Evolutionary conservation across 495 filamentous ascomycete genomes (phyloP), one percentile per base, ranked within the genome.

Genomic region (Talaromyces borbonicus): DNA sequence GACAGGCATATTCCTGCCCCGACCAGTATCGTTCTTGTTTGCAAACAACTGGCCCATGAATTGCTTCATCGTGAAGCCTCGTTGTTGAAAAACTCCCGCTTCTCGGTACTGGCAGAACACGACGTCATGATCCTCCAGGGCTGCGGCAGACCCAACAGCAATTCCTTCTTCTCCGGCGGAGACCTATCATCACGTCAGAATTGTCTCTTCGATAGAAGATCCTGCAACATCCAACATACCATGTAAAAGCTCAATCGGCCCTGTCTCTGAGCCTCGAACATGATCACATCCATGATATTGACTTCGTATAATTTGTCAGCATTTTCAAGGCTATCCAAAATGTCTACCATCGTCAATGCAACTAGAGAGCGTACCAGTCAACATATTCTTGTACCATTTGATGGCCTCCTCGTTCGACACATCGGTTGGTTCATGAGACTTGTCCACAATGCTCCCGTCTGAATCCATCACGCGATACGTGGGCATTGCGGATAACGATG

Each of bases 11-110:
- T 95, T 97, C 45, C 92, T 80, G 4, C 93, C 92, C 48, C 71
- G 74, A 2, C 90, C 90, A 2, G 64, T 63, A 49, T 99, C 92
- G 48, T 90, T 78, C 22, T 62, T 68, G 56, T 96, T 99, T 22
- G 93, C 80, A 62, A 99, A 96, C 4, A 97, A 65, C 61, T 99
- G 93, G 57, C 76, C 85, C 92, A 97, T 97, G 55, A 96, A 97
- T 43, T 95, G 73, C 22, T 78, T 74, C 16, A 95, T 68, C 1
- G 79, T 87, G 57, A 90, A 96, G 9, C 92, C 93, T 9, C 92
- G 80, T 58, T 96, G 84, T 52, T 84, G 74, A 60, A 93, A 90
- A 11, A 94, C 83, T 2, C 90, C 92, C 22, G 90, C 77, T 65
- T 99, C 92, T 47, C 92, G 81, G 56, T 99, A 99, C 57, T 99